Evolutionary conservation across 495 filamentous ascomycete genomes (phyloP), one percentile per base, ranked within the genome.

Genomic region (Umbilicaria muhlenbergii): DNA sequence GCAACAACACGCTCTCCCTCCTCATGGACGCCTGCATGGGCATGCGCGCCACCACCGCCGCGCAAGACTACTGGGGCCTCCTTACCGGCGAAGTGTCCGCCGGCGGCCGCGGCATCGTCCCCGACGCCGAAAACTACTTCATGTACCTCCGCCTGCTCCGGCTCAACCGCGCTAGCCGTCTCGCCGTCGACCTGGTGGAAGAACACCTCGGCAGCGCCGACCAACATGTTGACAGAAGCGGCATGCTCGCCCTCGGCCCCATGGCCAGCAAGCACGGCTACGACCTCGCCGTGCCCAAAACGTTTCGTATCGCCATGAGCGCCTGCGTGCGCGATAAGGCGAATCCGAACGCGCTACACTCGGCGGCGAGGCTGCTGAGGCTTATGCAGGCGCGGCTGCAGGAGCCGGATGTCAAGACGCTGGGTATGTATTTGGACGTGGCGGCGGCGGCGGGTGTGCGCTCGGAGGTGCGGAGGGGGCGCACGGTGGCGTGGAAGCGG

Each of bases 241-340:
- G 24, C 24, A 28, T 10, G 24, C 24, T 28, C 24, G 24, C 21
- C 11, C 32, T 51, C 2, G 42, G 15, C 24, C 28, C 18, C 35
- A 24, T 37, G 15, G 3, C 39, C 32, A 19, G 39, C 38, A n/a
- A 57, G 67, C 39, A 54, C 68, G 43, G 17, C 58, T 6, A 65
- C 69, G 6, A 39, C 45, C 50, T 59, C 5, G 32, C 63, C 21
- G 42, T 70, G 15, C 58, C 58, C 4, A 71, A 73, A 38, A 74
- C 73, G 14, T 84, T 89, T 61, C 74, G 76, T 39, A 73, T 85
- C 33, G 85, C 78, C 24, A 70, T 94, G 55, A 67, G 63, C 34
- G 62, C 67, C 35, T 93, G 86, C 55, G 62, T 66, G 15, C 67
- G 80, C 34, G 84, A 94, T 62, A 73, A 70, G 45, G 70, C 72